Evolutionary conservation across 2,329 filamentous ascomycete species (phyloP).

Genomic region (Parastagonospora nodorum): DNA sequence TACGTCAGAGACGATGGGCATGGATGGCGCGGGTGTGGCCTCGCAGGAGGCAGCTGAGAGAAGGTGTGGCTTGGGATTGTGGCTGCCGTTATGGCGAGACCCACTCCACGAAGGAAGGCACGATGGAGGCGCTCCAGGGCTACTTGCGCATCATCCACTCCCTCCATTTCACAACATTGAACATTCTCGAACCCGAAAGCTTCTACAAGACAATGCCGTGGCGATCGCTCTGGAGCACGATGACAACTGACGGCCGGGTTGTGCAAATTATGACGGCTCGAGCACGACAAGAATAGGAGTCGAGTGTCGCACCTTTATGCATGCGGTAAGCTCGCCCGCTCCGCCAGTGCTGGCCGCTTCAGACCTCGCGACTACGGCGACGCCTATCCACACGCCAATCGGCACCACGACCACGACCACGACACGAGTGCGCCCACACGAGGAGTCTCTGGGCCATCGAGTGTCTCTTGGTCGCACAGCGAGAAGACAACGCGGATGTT

Average conservation of each 20-base stretch:
- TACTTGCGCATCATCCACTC: background rate
- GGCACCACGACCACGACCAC: too few species aligned
- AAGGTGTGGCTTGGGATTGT: constrained; percentile 15
- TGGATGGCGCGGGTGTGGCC: constrained; percentile 9
- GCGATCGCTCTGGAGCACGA: constrained; percentile 1
- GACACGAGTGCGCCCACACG: too few species aligned
- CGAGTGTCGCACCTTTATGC: constrained; percentile 18
- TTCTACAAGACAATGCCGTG: background rate
- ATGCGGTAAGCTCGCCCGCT: constrained; percentile 13
- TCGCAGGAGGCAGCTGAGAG: constrained; percentile 9
- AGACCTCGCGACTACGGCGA: too few species aligned
- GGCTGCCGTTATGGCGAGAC: constrained; percentile 6
- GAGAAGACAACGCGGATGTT: background rate
- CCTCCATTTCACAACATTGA: background rate
- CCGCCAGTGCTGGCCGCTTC: background rate
- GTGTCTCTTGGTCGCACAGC: too few species aligned
- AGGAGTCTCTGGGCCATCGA: too few species aligned
- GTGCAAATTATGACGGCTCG: background rate
- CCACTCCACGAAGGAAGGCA: background rate
- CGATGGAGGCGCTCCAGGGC: background rate
- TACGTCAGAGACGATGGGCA: constrained; percentile 9
- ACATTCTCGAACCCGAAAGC: background rate
- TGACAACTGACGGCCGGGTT: constrained; percentile 4
- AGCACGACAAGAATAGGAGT: background rate
- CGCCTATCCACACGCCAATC: too few species aligned